Base-by-base conservation (phyloP, 2,329 filamentous ascomycete species). In the Aspergillus sojae region DNA sequence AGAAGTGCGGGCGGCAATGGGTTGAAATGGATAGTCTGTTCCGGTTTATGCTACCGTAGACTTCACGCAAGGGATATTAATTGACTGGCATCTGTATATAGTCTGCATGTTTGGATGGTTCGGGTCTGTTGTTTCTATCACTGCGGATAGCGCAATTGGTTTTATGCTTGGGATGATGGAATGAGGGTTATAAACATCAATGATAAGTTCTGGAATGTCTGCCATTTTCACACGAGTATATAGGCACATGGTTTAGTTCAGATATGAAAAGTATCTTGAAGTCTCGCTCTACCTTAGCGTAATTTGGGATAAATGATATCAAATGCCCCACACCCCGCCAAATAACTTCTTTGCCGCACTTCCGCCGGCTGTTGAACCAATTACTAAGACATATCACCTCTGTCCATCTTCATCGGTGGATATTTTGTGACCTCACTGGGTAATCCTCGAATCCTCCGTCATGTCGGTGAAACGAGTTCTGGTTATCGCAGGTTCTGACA, bases 21-120 rank as follows among this genome's bases (percentile, higher is more conserved):
- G 94, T 97, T 58, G 91, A 92, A 69, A 97, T 97, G 94, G 93
- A 95, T 78, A 89, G 84, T 68, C 79, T 97, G 67, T 97, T 97
- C 83, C 85, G 86, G 54, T 79, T 79, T 66, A 79, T 77, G 67
- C 85, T 86, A 80, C 83, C 82, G 64, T 72, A 81, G 19, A 63
- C 34, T 41, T 7, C 26, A 26, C 78, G 68, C 61, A 57, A 62
- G 66, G 58, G 58, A 61, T 57, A 56, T 65, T 67, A 62, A 26
- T 61, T 54, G 21, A 26, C 21, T 48, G 21, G 52, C 59, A 54
- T 71, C 64, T 74, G 72, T 74, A 76, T 62, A 75, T 75, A 64
- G 48, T 32, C 28, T 32, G 52, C 39, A 23, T 53, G 43, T 43
- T 56, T 53, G 48, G 52, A 53, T 43, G 52, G 30, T 62, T 61